Evolutionary conservation across 129 eudicot genomes (phyloP).

Genomic region (Ambrosia trifida): DNA sequence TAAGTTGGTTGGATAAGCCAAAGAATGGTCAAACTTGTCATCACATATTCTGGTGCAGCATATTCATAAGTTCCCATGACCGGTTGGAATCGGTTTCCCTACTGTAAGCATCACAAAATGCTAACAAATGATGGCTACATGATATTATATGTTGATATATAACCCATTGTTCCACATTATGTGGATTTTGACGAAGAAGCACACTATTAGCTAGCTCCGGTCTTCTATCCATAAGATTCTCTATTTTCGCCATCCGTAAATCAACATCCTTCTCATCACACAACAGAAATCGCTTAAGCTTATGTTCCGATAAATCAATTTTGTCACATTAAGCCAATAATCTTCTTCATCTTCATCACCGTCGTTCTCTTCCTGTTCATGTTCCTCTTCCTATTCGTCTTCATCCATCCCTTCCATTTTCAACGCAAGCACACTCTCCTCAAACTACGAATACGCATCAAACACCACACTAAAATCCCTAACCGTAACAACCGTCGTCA

Average conservation of each 20-base stretch:
- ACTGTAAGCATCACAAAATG: too few species aligned
- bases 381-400: constrained; percentile 52
- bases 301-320: constrained; percentile 53
- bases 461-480: constrained; percentile 92
- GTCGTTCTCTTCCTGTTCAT: constrained; percentile 34
- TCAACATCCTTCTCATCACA: constrained; percentile 82
- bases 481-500: constrained; percentile 83
- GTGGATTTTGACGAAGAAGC: constrained; percentile 89
- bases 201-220: constrained; percentile 92
- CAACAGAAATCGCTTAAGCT: constrained; percentile 61
- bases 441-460: constrained; percentile 89
- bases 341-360: constrained; percentile 57
- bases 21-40: too few species aligned
- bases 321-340: constrained; percentile 57
- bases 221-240: constrained; percentile 83
- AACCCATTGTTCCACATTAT: constrained; percentile 98
- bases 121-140: too few species aligned
- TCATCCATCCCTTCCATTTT: constrained; percentile 75
- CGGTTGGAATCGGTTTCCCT: too few species aligned
- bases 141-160: too few species aligned
- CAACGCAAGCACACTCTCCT: constrained; percentile 78
- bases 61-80: too few species aligned
- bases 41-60: too few species aligned
- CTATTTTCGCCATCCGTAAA: constrained; percentile 76
- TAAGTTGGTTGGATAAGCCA: too few species aligned